These are phyloP conservation scores for Suillus cothurnatus DNA, from an alignment of 768 basidiomycete genomes.

Conservation along the genomic window DNA sequence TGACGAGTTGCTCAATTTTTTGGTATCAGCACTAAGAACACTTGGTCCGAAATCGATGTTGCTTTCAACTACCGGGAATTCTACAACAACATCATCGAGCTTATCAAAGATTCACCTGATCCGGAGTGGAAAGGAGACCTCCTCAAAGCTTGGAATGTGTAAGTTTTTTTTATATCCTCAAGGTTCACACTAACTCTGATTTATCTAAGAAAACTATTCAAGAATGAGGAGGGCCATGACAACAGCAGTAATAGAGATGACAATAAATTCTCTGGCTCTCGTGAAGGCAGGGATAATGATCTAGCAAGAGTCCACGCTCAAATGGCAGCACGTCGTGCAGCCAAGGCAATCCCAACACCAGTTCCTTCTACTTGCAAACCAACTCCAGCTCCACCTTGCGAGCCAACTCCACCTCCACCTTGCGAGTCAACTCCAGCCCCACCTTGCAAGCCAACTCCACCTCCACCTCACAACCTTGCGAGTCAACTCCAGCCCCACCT, in stretches of 20 bases:
- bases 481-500: too few species aligned
- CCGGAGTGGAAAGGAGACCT: neutral
- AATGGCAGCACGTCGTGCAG: neutral
- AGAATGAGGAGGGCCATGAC: neutral
- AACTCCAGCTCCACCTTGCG: too few species aligned
- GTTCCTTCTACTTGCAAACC: neutral
- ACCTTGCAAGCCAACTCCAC: too few species aligned
- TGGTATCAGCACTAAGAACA: neutral
- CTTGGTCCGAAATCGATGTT: conserved; percentile 9
- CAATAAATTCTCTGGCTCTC: neutral
- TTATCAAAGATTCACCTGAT: conserved; percentile 7
- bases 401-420: too few species aligned
- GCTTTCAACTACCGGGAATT: conserved; percentile 4
- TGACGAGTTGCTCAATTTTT: neutral
- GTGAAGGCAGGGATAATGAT: neutral
- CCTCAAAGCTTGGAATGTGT: conserved; percentile 9
- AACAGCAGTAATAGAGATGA: neutral
- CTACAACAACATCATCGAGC: conserved; percentile 6
- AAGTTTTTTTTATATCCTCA: neutral
- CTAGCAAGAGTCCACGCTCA: neutral
- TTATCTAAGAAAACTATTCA: neutral
- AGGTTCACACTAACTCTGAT: neutral
- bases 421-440: too few species aligned
- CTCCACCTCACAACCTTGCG: too few species aligned
- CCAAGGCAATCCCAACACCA: neutral